Evolutionary conservation across 768 basidiomycete genomes (phyloP).

Genomic region (Tricholoma sp.): DNA sequence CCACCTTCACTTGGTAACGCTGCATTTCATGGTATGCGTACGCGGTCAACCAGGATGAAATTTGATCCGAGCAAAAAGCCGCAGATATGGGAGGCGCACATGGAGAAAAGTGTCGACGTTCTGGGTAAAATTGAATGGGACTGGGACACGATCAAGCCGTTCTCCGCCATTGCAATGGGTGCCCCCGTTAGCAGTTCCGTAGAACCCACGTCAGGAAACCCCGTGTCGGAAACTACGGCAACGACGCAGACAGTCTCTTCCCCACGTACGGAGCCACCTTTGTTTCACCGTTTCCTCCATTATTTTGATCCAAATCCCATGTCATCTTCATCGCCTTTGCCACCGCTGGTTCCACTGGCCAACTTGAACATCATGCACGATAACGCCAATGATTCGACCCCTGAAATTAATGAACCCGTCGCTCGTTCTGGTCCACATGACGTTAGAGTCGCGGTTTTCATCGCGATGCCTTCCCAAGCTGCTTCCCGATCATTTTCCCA

Average conservation of each 20-base stretch:
- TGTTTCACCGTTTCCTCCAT: conserved; percentile 6
- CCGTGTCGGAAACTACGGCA: background rate
- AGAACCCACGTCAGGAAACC: background rate
- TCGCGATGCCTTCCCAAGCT: conserved; percentile 28
- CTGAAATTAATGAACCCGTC: conserved; percentile 3
- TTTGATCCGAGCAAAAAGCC: conserved; percentile 45
- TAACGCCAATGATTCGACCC: conserved; percentile 1
- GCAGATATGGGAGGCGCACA: conserved; percentile 40
- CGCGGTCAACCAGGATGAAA: conserved; percentile 11
- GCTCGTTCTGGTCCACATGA: conserved; percentile 1
- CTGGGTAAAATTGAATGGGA: conserved; percentile 16
- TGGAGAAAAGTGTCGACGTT: conserved; percentile 15
- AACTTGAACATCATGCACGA: background rate
- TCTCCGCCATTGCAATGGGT: conserved; percentile 24
- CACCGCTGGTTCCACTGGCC: conserved; percentile 14
- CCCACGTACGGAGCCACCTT: background rate
- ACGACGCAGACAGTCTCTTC: background rate
- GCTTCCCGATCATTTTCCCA: background rate
- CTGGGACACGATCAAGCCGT: conserved; percentile 30
- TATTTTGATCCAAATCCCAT: conserved; percentile 12
- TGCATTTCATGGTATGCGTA: background rate
- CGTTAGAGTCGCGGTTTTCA: conserved; percentile 26
- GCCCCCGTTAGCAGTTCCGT: background rate
- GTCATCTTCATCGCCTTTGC: conserved; percentile 5
- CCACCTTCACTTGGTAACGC: conserved; percentile 27